Percentiles rank a stretch among this genome's conserved stretches.
These are phyloP conservation scores for Citrullus mucosospermus DNA, from an alignment of 306 rosid species.

Conservation along the genomic window DNA sequence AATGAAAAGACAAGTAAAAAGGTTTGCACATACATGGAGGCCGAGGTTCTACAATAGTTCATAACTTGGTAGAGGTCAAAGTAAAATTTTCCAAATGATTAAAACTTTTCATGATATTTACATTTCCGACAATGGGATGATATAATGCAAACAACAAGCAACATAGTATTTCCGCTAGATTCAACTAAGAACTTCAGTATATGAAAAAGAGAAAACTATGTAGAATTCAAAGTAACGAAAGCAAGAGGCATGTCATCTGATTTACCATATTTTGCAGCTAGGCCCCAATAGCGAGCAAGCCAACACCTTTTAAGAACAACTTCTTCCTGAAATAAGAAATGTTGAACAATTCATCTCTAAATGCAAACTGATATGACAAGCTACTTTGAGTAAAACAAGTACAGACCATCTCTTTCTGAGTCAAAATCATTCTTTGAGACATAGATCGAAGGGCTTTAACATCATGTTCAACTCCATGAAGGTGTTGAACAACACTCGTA, in stretches of 20 bases:
- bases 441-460: conserved; percentile 73
- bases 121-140: background rate
- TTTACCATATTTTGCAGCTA: conserved; percentile 79
- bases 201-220: background rate
- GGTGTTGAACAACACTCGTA: conserved; percentile 39
- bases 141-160: background rate
- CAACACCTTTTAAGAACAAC: conserved; percentile 98
- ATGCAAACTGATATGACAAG: conserved; percentile 2
- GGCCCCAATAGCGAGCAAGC: conserved; percentile 99
- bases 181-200: background rate
- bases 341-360: conserved; percentile 10
- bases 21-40: background rate
- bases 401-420: conserved; percentile 91
- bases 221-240: conserved; percentile 4
- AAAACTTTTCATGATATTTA: background rate
- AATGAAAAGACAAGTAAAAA: conserved; percentile 6
- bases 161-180: background rate
- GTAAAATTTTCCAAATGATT: background rate
- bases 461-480: conserved; percentile 70
- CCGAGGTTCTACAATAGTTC: background rate
- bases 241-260: background rate
- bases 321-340: conserved; percentile 65
- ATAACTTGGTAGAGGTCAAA: background rate
- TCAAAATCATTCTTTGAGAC: conserved; percentile 96
- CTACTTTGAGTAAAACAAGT: conserved; percentile 8